These are phyloP conservation scores for Plasmodium inui DNA, from an alignment of 169 alveolate species.

Conservation along the genomic window DNA sequence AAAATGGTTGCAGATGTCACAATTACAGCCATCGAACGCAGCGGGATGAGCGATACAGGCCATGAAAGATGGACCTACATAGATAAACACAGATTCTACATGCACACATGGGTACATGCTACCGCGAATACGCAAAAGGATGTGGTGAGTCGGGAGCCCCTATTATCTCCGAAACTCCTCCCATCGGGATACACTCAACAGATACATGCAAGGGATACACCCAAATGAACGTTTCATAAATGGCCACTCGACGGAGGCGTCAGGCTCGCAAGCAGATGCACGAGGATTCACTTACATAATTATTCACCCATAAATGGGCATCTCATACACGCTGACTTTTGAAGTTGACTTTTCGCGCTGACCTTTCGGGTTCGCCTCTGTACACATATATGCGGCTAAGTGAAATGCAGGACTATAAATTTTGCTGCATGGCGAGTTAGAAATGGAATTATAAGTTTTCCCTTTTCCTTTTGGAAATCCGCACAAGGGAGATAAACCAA, in stretches of 20 bases:
- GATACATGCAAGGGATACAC: too few species aligned
- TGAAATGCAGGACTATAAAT: not conserved
- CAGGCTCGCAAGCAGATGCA: not conserved
- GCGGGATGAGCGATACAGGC: too few species aligned
- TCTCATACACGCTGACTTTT: not conserved
- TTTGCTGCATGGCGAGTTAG: not conserved
- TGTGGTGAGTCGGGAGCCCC: too few species aligned
- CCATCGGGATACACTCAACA: too few species aligned
- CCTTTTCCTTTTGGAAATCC: conserved; percentile 6
- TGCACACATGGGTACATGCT: too few species aligned
- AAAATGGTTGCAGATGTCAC: too few species aligned
- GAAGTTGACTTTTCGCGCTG: not conserved
- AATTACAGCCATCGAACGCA: too few species aligned
- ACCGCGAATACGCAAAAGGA: too few species aligned
- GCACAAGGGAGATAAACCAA: not conserved
- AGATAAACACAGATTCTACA: too few species aligned
- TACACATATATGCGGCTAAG: not conserved
- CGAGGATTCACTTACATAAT: not conserved
- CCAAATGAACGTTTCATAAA: not conserved
- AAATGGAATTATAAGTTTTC: not conserved
- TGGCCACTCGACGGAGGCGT: not conserved
- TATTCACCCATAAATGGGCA: not conserved
- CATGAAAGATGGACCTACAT: too few species aligned
- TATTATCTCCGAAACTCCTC: too few species aligned
- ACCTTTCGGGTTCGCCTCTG: not conserved